Evolutionary conservation across 2,329 filamentous ascomycete genomes (phyloP).

Genomic region (Microdochium trichocladiopsis): DNA sequence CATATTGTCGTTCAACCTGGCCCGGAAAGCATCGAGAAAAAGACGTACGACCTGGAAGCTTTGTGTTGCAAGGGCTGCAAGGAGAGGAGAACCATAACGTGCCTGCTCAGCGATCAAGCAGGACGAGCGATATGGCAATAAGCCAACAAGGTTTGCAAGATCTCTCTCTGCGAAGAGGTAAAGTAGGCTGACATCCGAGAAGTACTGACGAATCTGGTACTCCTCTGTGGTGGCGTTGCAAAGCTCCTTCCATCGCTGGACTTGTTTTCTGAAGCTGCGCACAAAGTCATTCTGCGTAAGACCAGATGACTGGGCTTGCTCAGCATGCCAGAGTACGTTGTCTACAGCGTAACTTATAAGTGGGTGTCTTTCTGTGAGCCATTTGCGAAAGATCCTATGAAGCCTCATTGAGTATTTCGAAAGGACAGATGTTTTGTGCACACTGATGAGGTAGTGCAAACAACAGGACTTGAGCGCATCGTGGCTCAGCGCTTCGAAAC

Average conservation of each 20-base stretch:
- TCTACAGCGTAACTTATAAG: constrained; percentile 39
- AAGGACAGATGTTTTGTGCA: background rate
- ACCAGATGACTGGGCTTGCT: constrained; percentile 20
- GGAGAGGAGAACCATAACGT: constrained; percentile 1
- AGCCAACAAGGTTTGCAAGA: background rate
- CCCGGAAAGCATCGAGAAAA: background rate
- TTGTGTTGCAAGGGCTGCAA: background rate
- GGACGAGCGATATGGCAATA: background rate
- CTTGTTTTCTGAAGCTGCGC: constrained; percentile 11
- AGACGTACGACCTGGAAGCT: background rate
- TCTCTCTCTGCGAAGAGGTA: constrained; percentile 28
- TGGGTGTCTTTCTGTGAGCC: constrained; percentile 20
- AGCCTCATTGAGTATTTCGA: constrained; percentile 9
- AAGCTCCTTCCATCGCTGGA: constrained; percentile 17
- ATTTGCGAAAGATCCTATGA: constrained; percentile 9
- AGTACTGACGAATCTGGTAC: constrained; percentile 16
- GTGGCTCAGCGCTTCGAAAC: constrained; percentile 27
- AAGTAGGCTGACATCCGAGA: constrained; percentile 11
- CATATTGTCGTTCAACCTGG: background rate
- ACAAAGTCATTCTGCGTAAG: constrained; percentile 24
- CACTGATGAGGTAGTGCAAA: constrained; percentile 26
- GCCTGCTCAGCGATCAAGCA: background rate
- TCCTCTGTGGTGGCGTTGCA: constrained; percentile 25
- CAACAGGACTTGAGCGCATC: constrained; percentile 38
- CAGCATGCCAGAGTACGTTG: constrained; percentile 31